Conservation (phyloP, 1,284 basidiomycete species). For the Trametes pubescens region DNA sequence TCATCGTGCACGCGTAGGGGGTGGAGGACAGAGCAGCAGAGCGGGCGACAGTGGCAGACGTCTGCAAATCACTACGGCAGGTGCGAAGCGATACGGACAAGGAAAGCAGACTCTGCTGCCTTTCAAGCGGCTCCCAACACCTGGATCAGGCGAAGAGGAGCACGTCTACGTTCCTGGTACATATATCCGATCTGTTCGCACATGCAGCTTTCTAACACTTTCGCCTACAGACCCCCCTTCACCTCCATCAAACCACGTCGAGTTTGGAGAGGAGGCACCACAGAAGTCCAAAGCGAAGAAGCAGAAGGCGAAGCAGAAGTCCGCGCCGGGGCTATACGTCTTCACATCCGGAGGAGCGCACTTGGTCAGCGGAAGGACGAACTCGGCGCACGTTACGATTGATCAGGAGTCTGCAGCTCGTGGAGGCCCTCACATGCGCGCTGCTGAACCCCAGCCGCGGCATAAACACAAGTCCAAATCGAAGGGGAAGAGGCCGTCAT, state of each 20-base stretch:
- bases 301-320: constrained; percentile 25
- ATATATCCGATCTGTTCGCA: background rate
- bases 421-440: constrained; percentile 5
- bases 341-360: constrained; percentile 28
- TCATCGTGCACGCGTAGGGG: background rate
- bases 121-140: constrained; percentile 23
- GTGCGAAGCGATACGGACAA: constrained; percentile 28
- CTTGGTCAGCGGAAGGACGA: constrained; percentile 25
- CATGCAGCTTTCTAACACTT: background rate
- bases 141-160: background rate
- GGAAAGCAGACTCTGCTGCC: constrained; percentile 31
- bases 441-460: background rate
- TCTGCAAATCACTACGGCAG: constrained; percentile 23
- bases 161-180: background rate
- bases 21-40: background rate
- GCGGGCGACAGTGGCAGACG: background rate
- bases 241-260: constrained; percentile 9
- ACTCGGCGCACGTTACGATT: constrained; percentile 29
- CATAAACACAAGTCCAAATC: constrained; percentile 7
- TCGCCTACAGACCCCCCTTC: background rate
- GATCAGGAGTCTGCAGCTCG: constrained; percentile 25
- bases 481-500: background rate
- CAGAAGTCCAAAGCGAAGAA: constrained; percentile 13
- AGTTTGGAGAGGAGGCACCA: constrained; percentile 21
- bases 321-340: constrained; percentile 24